phyloP scores from a whole-genome alignment of 2,329 filamentous ascomycete genomes.

The Verruconis gallopava region DNA sequence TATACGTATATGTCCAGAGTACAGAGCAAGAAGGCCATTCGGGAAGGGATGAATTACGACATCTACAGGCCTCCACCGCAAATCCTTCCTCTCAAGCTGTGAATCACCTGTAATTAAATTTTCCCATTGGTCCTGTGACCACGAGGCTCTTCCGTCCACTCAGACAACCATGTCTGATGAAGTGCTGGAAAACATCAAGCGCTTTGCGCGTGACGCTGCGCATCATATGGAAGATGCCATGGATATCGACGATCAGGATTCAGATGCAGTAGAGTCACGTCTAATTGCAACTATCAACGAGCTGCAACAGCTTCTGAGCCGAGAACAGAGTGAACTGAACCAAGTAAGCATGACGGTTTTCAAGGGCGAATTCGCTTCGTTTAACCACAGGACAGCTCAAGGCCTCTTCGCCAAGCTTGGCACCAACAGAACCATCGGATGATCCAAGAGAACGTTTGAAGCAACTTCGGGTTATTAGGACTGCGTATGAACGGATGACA shows the following conservation, averaged over 20 bases:
- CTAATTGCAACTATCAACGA: conserved; percentile 56
- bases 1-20: no score
- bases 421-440: conserved; percentile 20
- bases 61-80: no score
- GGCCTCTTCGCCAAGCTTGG: conserved; percentile 16
- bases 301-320: conserved; percentile 42
- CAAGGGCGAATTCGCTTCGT: background rate
- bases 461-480: conserved; percentile 43
- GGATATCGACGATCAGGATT: conserved; percentile 23
- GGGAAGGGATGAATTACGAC: no score
- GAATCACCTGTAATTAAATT: no score
- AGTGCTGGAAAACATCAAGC: conserved; percentile 8
- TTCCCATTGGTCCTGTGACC: no score
- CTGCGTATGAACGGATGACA: conserved; percentile 52
- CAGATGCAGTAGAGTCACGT: conserved; percentile 34
- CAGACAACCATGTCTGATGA: background rate
- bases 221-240: conserved; percentile 17
- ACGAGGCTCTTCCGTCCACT: no score
- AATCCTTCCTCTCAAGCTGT: no score
- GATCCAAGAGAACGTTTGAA: conserved; percentile 23
- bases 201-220: conserved; percentile 16
- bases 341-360: conserved; percentile 23
- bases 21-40: no score
- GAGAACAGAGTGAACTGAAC: conserved; percentile 34
- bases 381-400: conserved; percentile 31